Evolutionary conservation across 352 stramenopile genomes (phyloP).

Genomic region (Halophytophthora polymorphica): DNA sequence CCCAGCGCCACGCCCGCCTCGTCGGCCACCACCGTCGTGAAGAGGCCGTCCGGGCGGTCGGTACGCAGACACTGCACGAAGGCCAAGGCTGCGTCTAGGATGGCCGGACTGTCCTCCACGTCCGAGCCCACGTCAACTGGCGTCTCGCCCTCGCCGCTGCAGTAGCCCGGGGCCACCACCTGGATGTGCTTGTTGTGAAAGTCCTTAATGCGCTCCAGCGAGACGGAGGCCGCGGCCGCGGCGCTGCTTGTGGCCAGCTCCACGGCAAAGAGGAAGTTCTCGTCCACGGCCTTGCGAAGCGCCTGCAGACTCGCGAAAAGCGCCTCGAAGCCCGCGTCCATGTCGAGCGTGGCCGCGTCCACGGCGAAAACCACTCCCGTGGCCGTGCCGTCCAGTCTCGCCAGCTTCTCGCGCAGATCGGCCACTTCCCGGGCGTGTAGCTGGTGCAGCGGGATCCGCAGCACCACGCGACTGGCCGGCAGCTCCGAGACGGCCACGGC

Average conservation of each 20-base stretch:
- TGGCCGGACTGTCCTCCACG: conserved; percentile 14
- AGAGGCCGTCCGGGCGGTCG: conserved; percentile 90
- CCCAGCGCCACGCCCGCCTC: conserved; percentile 85
- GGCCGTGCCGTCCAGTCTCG: conserved; percentile 27
- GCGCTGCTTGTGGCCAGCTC: conserved; percentile 28
- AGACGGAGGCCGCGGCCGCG: conserved; percentile 8
- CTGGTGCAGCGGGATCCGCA: conserved; percentile 44
- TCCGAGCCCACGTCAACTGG: conserved; percentile 8
- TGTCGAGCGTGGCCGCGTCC: conserved; percentile 11
- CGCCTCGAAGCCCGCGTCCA: conserved; percentile 20
- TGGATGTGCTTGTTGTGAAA: conserved; percentile 65
- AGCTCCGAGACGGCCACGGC: conserved; percentile 63
- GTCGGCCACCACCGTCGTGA: conserved; percentile 93
- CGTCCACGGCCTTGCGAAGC: conserved; percentile 41
- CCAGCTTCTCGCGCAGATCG: conserved; percentile 34
- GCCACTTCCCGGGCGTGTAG: conserved; percentile 18
- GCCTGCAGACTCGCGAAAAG: conserved; percentile 30
- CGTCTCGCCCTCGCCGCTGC: conserved; percentile 24
- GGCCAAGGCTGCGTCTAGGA: conserved; percentile 34
- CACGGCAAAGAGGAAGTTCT: conserved; percentile 51
- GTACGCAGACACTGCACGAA: conserved; percentile 86
- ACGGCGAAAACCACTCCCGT: conserved; percentile 53
- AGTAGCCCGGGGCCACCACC: conserved; percentile 37
- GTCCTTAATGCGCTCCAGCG: conserved; percentile 41
- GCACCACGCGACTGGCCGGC: conserved; percentile 52